phyloP scores from a whole-genome alignment of 331 rosid genomes.

The Rhamnella rubrinervis region DNA sequence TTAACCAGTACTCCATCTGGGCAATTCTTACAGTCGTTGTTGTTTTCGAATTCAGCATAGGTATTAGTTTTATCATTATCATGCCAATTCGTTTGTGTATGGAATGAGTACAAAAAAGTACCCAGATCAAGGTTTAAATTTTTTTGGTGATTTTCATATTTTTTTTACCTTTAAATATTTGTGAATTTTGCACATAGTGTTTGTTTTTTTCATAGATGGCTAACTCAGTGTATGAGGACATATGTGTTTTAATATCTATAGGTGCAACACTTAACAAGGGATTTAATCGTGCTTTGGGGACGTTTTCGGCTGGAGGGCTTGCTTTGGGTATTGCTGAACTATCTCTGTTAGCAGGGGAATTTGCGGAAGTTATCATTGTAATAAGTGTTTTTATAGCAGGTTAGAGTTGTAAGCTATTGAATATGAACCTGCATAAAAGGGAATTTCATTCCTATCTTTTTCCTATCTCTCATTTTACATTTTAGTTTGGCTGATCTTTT shows the following conservation, averaged over 20 bases:
- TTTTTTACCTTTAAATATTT: background rate
- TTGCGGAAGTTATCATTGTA: slow-evolving; percentile 47
- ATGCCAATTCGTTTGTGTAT: background rate
- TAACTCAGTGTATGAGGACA: background rate
- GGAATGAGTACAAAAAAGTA: background rate
- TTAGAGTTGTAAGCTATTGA: slow-evolving; percentile 1
- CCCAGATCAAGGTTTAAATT: background rate
- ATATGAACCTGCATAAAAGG: too few species aligned
- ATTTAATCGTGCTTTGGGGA: slow-evolving; percentile 79
- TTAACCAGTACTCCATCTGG: slow-evolving; percentile 64
- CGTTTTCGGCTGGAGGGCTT: slow-evolving; percentile 66
- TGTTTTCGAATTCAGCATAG: slow-evolving; percentile 80
- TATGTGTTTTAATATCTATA: slow-evolving; percentile 1
- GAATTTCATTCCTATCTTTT: background rate
- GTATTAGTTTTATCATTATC: slow-evolving; percentile 25
- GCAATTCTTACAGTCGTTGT: slow-evolving; percentile 75
- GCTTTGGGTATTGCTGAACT: slow-evolving; percentile 55
- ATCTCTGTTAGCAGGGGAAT: slow-evolving; percentile 32
- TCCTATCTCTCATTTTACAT: background rate
- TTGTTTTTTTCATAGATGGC: background rate
- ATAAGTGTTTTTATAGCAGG: slow-evolving; percentile 61
- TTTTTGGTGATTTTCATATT: background rate
- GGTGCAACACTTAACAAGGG: slow-evolving; percentile 83
- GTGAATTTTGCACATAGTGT: too few species aligned
- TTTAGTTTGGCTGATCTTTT: background rate